Base-by-base conservation (phyloP, 805 yeast genomes). In the Kodamaea nitidulidarum region DNA sequence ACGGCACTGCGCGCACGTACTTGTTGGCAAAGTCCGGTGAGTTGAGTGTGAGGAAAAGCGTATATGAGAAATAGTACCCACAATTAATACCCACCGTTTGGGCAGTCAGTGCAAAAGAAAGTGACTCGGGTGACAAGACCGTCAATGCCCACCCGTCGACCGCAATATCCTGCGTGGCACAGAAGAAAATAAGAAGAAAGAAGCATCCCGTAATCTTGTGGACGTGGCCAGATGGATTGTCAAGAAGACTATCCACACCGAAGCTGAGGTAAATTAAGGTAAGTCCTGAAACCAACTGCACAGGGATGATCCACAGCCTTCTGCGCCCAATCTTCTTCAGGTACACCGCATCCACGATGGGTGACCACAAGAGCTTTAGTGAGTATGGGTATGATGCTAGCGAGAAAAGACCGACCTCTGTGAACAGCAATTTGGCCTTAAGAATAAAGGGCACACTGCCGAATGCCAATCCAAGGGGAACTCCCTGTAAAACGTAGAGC, bases 91-190 rank as follows among this genome's bases (percentile, higher is more conserved):
- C 98, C 33, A 93, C 78, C 0, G 98, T 93, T 62, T 93, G 98
- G 0, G 98, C 98, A 0, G 98, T 93, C 4, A 96, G 86, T 0
- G 98, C 98, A 65, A 80, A 93, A 12, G 95, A 81, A 45, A 93
- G 69, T 10, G 95, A 83, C 18, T 76, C 77, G 17, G 80, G 80
- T 12, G 90, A 79, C 38, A 93, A 68, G 28, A 91, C 79, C 1
- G 96, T 93, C 54, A 93, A 66, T 0, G 98, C 97, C 98, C 98
- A 93, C 8, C 98, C 98, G 64, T 93, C 98, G 15, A 93, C 98
- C 0, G 98, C 98, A 40, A 93, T 93, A 58, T 93, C 98, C 61
- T 93, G 98, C 0, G 98, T 91, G 1, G 98, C 97, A 65, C 97
- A 90, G 43, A 90, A 70, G 42, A 91, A 76, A 22, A 93, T 93